These are phyloP conservation scores for Fomitopsis betulina DNA, from an alignment of 1,284 basidiomycete genomes.

Conservation along the genomic window DNA sequence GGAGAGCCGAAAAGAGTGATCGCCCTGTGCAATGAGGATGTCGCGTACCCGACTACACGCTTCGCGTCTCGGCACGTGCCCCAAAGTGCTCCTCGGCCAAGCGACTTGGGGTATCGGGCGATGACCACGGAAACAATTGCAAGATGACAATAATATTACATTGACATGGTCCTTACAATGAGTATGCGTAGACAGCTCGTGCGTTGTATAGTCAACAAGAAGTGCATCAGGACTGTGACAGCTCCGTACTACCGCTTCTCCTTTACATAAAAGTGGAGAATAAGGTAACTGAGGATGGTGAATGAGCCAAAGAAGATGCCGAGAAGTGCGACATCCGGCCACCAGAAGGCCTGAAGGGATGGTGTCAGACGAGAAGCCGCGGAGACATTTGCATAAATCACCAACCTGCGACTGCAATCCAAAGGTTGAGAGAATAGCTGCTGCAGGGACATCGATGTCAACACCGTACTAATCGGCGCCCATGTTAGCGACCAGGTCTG, in stretches of 20 bases:
- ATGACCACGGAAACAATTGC: neutral
- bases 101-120: neutral
- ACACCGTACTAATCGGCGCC: slow-evolving; percentile 69
- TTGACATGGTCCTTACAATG: neutral
- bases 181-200: neutral
- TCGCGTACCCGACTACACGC: neutral
- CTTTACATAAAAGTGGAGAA: slow-evolving; percentile 85
- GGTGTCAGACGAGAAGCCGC: slow-evolving; percentile 9
- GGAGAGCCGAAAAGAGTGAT: neutral
- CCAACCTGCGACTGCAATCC: slow-evolving; percentile 80
- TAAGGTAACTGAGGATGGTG: slow-evolving; percentile 71
- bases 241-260: slow-evolving; percentile 67
- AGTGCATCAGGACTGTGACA: neutral
- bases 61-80: slow-evolving; percentile 1
- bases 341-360: slow-evolving; percentile 81
- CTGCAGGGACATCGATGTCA: slow-evolving; percentile 91
- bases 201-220: neutral
- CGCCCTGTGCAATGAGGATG: neutral
- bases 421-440: slow-evolving; percentile 86
- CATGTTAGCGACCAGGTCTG: neutral
- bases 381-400: slow-evolving; percentile 4
- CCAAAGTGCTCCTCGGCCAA: neutral
- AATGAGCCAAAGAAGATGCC: slow-evolving; percentile 81
- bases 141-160: neutral
- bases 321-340: slow-evolving; percentile 84